phyloP scores from a whole-genome alignment of 2,329 filamentous ascomycete species.

The Cordyceps tenuipes region DNA sequence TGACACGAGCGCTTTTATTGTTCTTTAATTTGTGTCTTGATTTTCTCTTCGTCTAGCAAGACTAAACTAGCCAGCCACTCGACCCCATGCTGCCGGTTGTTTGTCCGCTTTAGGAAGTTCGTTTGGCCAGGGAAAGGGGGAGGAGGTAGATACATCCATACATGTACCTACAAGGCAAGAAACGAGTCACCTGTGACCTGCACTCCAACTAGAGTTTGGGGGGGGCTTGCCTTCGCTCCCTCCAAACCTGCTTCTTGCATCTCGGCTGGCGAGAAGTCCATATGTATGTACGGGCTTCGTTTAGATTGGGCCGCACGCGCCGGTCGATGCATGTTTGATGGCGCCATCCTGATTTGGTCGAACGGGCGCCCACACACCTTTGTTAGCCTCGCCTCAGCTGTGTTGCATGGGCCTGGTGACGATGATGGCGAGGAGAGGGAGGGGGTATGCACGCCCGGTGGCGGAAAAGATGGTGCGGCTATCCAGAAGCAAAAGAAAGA shows the following conservation, averaged over 20 bases:
- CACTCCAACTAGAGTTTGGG: no score
- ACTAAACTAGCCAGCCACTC: neutral
- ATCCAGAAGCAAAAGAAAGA: neutral
- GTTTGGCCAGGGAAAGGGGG: neutral
- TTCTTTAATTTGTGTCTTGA: neutral
- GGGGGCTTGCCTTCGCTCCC: no score
- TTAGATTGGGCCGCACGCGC: neutral
- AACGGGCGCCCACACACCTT: neutral
- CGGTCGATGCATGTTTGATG: neutral
- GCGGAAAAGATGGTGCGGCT: neutral
- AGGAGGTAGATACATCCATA: no score
- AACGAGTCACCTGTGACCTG: neutral
- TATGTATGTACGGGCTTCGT: neutral
- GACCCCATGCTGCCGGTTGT: neutral
- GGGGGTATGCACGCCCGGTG: neutral
- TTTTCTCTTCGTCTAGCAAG: neutral
- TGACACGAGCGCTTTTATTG: neutral
- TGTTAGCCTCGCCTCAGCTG: slow-evolving; percentile 3
- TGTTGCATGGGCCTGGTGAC: neutral
- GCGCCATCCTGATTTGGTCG: neutral
- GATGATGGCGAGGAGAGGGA: neutral
- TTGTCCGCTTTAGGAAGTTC: slow-evolving; percentile 3
- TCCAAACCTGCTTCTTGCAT: no score
- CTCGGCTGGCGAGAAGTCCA: no score
- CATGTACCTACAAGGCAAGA: neutral